phyloP scores from a whole-genome alignment of 2,329 filamentous ascomycete species.

The Epichloe coenophiala region DNA sequence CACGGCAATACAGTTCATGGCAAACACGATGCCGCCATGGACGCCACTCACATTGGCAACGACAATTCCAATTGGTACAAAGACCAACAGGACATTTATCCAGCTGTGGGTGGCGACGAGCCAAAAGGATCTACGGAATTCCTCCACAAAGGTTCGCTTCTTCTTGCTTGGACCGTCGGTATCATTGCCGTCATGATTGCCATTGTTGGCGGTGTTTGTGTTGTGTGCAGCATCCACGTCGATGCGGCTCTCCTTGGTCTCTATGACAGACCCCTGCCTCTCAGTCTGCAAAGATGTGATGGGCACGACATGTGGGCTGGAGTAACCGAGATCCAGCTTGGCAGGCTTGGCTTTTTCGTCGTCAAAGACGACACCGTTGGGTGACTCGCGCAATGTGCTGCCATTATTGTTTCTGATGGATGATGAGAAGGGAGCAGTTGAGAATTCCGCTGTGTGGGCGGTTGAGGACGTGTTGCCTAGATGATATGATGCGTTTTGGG shows the following conservation, averaged over 20 bases:
- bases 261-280: slow-evolving; percentile 45
- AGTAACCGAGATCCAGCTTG: slow-evolving; percentile 11
- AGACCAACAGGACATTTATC: slow-evolving; percentile 64
- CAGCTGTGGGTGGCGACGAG: slow-evolving; percentile 58
- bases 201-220: slow-evolving; percentile 12
- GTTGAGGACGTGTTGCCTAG: slow-evolving; percentile 5
- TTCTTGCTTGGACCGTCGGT: slow-evolving; percentile 8
- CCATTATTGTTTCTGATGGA: slow-evolving; percentile 12
- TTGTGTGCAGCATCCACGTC: slow-evolving; percentile 10
- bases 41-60: slow-evolving; percentile 39
- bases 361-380: slow-evolving; percentile 3
- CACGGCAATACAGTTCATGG: slow-evolving; percentile 62
- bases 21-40: slow-evolving; percentile 52
- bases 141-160: slow-evolving; percentile 31
- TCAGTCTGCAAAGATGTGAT: slow-evolving; percentile 35
- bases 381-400: slow-evolving; percentile 8
- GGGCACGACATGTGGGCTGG: slow-evolving; percentile 20
- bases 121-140: slow-evolving; percentile 35
- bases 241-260: slow-evolving; percentile 10
- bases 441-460: not conserved
- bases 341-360: slow-evolving; percentile 9
- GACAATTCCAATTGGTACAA: slow-evolving; percentile 65
- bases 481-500: not conserved
- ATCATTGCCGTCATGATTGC: slow-evolving; percentile 12
- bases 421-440: not conserved